Evolutionary conservation across 805 yeast genomes (phyloP).

Genomic region (Yarrowia porcina): DNA sequence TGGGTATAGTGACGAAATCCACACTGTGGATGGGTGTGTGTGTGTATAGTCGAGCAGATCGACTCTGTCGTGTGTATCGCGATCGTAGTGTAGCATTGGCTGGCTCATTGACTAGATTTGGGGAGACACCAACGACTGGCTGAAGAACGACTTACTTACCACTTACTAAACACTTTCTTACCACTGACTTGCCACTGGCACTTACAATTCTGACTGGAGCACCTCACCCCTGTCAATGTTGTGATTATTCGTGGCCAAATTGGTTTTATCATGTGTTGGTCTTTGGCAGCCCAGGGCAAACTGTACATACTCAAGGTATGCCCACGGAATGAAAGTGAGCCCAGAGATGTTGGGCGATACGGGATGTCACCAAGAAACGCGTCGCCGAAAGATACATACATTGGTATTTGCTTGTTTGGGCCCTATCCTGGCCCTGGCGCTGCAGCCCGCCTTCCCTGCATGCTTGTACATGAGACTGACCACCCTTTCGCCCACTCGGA

Average conservation of each 20-base stretch:
- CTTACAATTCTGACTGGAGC: background rate
- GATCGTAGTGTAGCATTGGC: constrained; percentile 4
- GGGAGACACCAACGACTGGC: no score
- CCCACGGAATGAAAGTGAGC: background rate
- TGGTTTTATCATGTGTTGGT: background rate
- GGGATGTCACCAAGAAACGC: background rate
- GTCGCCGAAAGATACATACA: background rate
- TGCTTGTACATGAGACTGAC: background rate
- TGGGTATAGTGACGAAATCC: constrained; percentile 10
- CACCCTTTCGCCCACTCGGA: background rate
- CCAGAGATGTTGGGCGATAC: background rate
- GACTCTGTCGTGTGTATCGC: constrained; percentile 8
- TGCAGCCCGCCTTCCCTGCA: constrained; percentile 6
- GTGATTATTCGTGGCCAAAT: background rate
- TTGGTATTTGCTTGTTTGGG: background rate
- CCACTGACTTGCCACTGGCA: no score
- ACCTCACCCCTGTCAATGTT: constrained; percentile 4
- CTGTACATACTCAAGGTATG: background rate
- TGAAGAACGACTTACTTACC: no score
- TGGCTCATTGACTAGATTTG: background rate
- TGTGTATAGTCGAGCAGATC: background rate
- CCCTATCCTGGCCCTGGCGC: constrained; percentile 13
- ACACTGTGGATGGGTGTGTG: background rate
- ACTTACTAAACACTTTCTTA: no score
- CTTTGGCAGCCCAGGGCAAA: background rate